These are phyloP conservation scores for Hura crepitans DNA, from an alignment of 441 rosid species.

Conservation along the genomic window DNA sequence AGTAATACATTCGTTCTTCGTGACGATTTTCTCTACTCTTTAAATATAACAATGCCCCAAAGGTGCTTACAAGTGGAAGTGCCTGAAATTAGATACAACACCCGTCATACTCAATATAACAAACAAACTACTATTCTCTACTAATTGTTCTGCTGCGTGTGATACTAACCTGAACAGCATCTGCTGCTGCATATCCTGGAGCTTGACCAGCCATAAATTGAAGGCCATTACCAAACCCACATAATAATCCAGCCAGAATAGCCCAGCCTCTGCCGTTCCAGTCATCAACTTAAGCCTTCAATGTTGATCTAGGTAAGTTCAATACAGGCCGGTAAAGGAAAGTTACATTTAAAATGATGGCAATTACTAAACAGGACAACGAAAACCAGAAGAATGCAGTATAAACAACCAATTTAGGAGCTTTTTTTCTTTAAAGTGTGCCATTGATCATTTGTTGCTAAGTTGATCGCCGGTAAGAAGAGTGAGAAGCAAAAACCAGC, in stretches of 20 bases:
- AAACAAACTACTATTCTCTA: not conserved
- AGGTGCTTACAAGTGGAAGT: constrained; percentile 82
- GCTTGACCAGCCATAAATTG: constrained; percentile 93
- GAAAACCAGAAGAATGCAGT: constrained; percentile 92
- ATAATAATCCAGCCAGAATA: constrained; percentile 65
- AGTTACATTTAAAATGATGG: constrained; percentile 52
- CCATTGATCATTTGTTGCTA: constrained; percentile 90
- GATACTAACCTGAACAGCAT: constrained; percentile 68
- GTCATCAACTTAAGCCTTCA: constrained; percentile 59
- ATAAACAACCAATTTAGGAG: constrained; percentile 64
- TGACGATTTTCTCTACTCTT: constrained; percentile 77
- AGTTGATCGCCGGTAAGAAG: constrained; percentile 78
- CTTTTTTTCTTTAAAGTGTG: constrained; percentile 59
- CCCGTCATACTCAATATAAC: too few relatives aligned
- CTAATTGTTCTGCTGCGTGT: not conserved
- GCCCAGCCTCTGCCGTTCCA: constrained; percentile 94
- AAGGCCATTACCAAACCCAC: constrained; percentile 83
- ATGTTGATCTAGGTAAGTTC: constrained; percentile 54
- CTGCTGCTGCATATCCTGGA: constrained; percentile 90
- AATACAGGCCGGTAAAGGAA: constrained; percentile 70
- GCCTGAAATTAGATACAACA: constrained; percentile 37
- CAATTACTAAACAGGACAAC: constrained; percentile 58
- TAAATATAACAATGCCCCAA: constrained; percentile 70
- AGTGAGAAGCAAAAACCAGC: constrained; percentile 76
- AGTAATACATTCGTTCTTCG: constrained; percentile 65